Evolutionary conservation across 768 basidiomycete genomes (phyloP).

Genomic region (Kwoniella sp.): DNA sequence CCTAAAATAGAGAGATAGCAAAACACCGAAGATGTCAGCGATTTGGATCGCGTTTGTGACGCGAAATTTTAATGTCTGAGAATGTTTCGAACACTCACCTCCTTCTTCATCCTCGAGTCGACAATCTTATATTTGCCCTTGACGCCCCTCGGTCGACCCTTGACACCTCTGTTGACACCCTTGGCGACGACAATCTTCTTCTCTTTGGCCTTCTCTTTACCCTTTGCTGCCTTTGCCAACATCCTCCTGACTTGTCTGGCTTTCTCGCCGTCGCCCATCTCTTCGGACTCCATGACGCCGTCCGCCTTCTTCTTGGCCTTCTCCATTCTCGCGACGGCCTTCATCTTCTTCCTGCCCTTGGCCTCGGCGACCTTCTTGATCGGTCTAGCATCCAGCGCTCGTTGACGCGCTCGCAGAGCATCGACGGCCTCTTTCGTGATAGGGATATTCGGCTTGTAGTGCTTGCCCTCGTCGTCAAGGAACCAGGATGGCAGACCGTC

Average conservation of each 20-base stretch:
- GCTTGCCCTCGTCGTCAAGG: constrained; percentile 89
- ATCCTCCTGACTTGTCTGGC: constrained; percentile 89
- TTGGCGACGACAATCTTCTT: constrained; percentile 89
- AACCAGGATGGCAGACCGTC: constrained; percentile 95
- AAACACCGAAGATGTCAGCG: constrained; percentile 12
- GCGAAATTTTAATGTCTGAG: not conserved
- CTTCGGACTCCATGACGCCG: constrained; percentile 72
- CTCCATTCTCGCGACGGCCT: constrained; percentile 78
- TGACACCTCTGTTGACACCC: constrained; percentile 82
- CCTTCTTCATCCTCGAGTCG: constrained; percentile 86
- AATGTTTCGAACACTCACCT: constrained; percentile 29
- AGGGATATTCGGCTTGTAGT: constrained; percentile 93
- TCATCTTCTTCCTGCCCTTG: constrained; percentile 93
- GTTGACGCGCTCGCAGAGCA: constrained; percentile 81
- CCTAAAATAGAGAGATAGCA: constrained; percentile 57
- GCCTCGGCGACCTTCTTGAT: constrained; percentile 99
- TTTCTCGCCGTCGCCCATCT: constrained; percentile 93
- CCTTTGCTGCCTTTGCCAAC: constrained; percentile 61
- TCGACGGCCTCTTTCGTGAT: constrained; percentile 92
- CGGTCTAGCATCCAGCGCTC: constrained; percentile 91
- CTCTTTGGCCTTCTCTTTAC: constrained; percentile 63
- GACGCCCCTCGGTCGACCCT: constrained; percentile 91
- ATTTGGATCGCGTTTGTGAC: not conserved
- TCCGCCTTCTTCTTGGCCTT: constrained; percentile 96
- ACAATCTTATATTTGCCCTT: constrained; percentile 96